Evolutionary conservation across 1,139 yeast genomes (phyloP).

Genomic region (Yueomyces sp.): DNA sequence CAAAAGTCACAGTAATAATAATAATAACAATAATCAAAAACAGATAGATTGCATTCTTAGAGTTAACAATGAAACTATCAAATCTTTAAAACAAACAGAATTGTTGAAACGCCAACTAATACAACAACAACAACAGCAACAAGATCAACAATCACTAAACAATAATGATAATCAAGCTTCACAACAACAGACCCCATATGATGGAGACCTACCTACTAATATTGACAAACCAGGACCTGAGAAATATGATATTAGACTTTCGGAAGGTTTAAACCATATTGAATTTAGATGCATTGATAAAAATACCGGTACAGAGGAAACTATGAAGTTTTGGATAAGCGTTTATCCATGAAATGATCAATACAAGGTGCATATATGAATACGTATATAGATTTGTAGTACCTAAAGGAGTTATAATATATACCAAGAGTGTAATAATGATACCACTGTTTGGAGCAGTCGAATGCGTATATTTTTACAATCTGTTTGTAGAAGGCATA

Average conservation of each 20-base stretch:
- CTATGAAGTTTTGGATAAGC: slow-evolving; percentile 21
- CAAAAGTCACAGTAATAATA: slow-evolving; percentile 4
- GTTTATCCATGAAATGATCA: slow-evolving; percentile 15
- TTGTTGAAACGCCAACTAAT: slow-evolving; percentile 1
- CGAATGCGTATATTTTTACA: too few species aligned
- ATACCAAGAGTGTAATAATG: not conserved
- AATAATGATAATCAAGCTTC: not conserved
- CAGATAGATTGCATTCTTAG: slow-evolving; percentile 7
- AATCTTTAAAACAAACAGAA: slow-evolving; percentile 5
- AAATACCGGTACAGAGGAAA: slow-evolving; percentile 8
- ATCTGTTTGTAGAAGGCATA: too few species aligned
- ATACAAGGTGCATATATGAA: not conserved
- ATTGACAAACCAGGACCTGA: slow-evolving; percentile 4
- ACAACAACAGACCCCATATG: not conserved
- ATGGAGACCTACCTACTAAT: slow-evolving; percentile 1
- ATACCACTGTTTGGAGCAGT: too few species aligned
- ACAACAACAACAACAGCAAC: slow-evolving; percentile 3
- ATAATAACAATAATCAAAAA: slow-evolving; percentile 5
- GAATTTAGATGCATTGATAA: slow-evolving; percentile 14
- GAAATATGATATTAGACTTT: slow-evolving; percentile 17
- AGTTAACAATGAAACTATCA: slow-evolving; percentile 16
- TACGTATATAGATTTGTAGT: not conserved
- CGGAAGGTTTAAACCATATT: slow-evolving; percentile 20
- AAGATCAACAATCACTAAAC: slow-evolving; percentile 2
- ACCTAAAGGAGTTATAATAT: not conserved